Percentiles rank a stretch among this genome's conserved stretches.
These are phyloP conservation scores for Porpolomopsis calyptriformis DNA, from an alignment of 768 basidiomycete genomes.

Conservation along the genomic window DNA sequence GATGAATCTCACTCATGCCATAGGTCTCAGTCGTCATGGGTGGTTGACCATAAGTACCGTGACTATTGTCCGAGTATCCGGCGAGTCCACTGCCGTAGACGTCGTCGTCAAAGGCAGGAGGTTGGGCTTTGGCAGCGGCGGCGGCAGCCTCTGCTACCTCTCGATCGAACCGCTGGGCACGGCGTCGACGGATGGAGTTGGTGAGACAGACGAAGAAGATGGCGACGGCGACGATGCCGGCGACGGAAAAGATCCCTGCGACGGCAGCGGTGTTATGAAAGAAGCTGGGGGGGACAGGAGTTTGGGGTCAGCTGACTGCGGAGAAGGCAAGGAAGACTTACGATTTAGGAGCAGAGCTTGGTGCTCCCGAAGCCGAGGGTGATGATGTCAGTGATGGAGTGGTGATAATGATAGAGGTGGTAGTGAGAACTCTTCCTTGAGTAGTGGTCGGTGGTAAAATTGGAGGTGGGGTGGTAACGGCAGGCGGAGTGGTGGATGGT, in stretches of 20 bases:
- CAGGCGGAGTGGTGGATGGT: too few relatives aligned
- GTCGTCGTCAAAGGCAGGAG: conserved; percentile 44
- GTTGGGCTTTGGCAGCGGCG: conserved; percentile 44
- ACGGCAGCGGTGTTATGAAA: conserved; percentile 65
- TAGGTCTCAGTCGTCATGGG: conserved; percentile 37
- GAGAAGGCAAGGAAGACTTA: too few relatives aligned
- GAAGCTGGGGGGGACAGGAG: too few relatives aligned
- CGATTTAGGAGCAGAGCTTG: too few relatives aligned
- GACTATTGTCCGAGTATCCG: conserved; percentile 38
- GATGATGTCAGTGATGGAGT: too few relatives aligned
- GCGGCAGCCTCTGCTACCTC: conserved; percentile 65
- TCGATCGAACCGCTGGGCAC: conserved; percentile 54
- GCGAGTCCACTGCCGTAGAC: conserved; percentile 10
- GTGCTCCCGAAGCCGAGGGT: too few relatives aligned
- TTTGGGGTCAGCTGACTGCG: too few relatives aligned
- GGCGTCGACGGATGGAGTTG: conserved; percentile 49
- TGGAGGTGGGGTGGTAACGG: too few relatives aligned
- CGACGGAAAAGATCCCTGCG: conserved; percentile 60
- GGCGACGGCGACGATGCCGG: conserved; percentile 48
- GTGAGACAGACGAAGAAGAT: conserved; percentile 40
- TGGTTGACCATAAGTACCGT: conserved; percentile 47
- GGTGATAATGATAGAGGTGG: too few relatives aligned
- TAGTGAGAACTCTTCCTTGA: too few relatives aligned
- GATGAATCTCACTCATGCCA: conserved; percentile 36
- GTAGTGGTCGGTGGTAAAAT: too few relatives aligned